Conservation (phyloP, 768 basidiomycete species). For the Zangia roseola region DNA sequence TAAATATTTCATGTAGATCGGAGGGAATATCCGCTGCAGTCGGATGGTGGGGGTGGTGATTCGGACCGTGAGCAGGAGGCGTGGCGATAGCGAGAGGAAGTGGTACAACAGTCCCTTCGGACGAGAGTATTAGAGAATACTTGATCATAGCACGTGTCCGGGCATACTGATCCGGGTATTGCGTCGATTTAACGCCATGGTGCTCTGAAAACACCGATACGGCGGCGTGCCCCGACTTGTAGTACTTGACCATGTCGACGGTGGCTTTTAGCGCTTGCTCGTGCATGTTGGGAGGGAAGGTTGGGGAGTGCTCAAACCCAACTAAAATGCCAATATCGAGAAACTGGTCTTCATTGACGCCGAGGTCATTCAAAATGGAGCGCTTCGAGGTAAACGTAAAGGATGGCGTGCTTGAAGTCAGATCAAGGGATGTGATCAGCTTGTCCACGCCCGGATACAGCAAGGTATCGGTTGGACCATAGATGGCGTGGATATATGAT, state of each 20-base stretch:
- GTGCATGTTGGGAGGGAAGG: constrained; percentile 81
- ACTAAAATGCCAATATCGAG: constrained; percentile 91
- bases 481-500: constrained; percentile 92
- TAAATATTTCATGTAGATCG: constrained; percentile 95
- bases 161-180: constrained; percentile 85
- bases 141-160: constrained; percentile 90
- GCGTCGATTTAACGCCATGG: constrained; percentile 73
- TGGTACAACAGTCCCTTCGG: constrained; percentile 80
- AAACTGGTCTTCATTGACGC: constrained; percentile 84
- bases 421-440: constrained; percentile 86
- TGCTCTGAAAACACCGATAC: constrained; percentile 77
- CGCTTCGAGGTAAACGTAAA: constrained; percentile 88
- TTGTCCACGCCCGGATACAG: constrained; percentile 87
- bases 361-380: constrained; percentile 61
- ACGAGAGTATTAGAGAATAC: constrained; percentile 85
- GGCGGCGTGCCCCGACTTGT: constrained; percentile 84
- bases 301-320: constrained; percentile 78
- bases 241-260: constrained; percentile 90
- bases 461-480: constrained; percentile 85
- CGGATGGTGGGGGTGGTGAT: constrained; percentile 62
- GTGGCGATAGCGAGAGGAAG: constrained; percentile 68
- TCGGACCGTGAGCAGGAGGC: constrained; percentile 48
- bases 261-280: constrained; percentile 81
- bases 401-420: constrained; percentile 59
- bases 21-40: constrained; percentile 85